Conservation (phyloP, 2,329 filamentous ascomycete genomes). For the Ampelomyces quisqualis region DNA sequence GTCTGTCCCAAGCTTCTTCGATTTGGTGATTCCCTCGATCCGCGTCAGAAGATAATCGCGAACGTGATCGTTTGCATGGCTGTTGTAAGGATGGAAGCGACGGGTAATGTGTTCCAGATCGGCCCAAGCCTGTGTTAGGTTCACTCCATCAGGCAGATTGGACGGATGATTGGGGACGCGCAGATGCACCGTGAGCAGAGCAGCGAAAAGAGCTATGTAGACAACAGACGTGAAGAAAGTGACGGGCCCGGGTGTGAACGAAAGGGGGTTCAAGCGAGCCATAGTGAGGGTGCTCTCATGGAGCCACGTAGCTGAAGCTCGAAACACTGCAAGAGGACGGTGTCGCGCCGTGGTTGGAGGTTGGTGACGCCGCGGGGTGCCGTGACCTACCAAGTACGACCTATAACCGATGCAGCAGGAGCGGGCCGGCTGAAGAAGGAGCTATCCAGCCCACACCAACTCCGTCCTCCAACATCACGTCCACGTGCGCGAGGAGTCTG, state of each 20-base stretch:
- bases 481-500: too few species aligned
- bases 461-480: too few species aligned
- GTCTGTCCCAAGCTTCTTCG: conserved; percentile 49
- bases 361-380: conserved; percentile 6
- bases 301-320: conserved; percentile 15
- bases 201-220: conserved; percentile 76
- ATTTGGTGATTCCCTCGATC: conserved; percentile 67
- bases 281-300: conserved; percentile 21
- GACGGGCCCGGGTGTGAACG: conserved; percentile 78
- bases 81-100: conserved; percentile 86
- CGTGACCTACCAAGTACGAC: too few species aligned
- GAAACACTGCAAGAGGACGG: too few species aligned
- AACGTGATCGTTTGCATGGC: conserved; percentile 76
- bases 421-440: too few species aligned
- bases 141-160: conserved; percentile 62
- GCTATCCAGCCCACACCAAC: too few species aligned
- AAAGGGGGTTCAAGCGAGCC: conserved; percentile 54
- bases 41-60: conserved; percentile 72
- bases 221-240: conserved; percentile 73
- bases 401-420: too few species aligned
- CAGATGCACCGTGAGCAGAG: conserved; percentile 72
- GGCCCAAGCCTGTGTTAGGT: conserved; percentile 81
- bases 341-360: conserved; percentile 15
- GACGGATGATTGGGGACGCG: conserved; percentile 67
- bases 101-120: conserved; percentile 76